phyloP scores from a whole-genome alignment of 2,329 filamentous ascomycete species.

The Aspergillus ruber region DNA sequence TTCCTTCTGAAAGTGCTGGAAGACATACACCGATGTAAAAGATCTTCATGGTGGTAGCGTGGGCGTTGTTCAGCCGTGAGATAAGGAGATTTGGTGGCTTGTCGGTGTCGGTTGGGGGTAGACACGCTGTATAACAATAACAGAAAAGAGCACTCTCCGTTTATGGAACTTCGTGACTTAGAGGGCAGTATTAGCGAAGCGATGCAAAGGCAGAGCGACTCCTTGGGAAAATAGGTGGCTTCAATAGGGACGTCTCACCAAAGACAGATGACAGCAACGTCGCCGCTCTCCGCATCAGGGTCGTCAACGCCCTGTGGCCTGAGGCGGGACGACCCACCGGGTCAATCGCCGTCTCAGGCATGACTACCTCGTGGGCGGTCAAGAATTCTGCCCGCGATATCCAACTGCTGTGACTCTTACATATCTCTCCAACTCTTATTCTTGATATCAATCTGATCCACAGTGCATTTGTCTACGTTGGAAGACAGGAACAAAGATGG shows the following conservation, averaged over 20 bases:
- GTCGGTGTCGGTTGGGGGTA: not conserved
- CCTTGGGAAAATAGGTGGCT: not conserved
- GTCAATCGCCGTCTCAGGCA: not conserved
- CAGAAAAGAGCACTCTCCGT: not conserved
- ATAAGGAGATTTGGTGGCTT: not conserved
- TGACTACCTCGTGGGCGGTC: not conserved
- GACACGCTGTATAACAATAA: not conserved
- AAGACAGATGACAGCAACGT: not conserved
- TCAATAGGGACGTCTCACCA: not conserved
- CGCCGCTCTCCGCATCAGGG: not conserved
- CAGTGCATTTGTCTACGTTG: no score
- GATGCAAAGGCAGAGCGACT: not conserved
- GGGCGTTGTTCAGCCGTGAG: not conserved
- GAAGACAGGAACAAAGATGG: not conserved
- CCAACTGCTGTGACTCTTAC: not conserved
- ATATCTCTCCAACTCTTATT: not conserved
- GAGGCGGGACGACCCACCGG: not conserved
- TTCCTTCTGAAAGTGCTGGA: not conserved
- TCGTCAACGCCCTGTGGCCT: not conserved
- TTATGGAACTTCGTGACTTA: not conserved
- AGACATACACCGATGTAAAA: slow-evolving; percentile 74
- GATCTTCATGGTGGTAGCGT: slow-evolving; percentile 65
- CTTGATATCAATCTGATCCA: not conserved
- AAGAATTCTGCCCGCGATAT: not conserved
- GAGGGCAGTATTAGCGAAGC: not conserved